Base-by-base conservation (phyloP, 495 filamentous ascomycete species). In the Cercophora scortea region DNA sequence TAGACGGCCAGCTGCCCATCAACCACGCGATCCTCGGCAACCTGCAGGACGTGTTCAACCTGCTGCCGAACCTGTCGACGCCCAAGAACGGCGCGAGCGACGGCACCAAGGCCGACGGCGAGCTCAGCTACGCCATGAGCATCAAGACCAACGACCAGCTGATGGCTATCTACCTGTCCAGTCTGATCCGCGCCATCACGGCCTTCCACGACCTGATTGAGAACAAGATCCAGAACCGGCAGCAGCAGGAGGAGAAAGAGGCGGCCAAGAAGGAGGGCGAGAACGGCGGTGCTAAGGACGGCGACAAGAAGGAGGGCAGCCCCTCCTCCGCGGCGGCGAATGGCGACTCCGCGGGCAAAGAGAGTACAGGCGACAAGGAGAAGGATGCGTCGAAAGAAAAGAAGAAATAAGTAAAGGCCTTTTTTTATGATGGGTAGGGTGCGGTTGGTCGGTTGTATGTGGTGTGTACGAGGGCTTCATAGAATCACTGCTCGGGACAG, bases 141-240 rank as follows among this genome's bases (percentile, higher is more conserved):
- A 79, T 95, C 69, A 98, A 98, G 84, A 96, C 94, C 53, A 97
- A 98, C 63, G 93, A 98, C 69, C 93, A 98, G 75, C 79, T 98
- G 54, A 96, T 98, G 84, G 82, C 90, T 39, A 97, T 98, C 65
- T 98, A 98, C 68, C 77, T 98, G 52, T 92, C 87, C 70, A 93
- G 87, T 71, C 73, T 98, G 74, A 96, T 98, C 72, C 82, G 93
- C 40, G 94, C 94, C 33, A 97, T 98, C 62, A 97, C 93, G 8
- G 94, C 93, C 12, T 98, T 97, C 83, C 93, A 98, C 68, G 93
- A 98, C 70, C 74, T 98, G 56, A 98, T 98, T 61, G 93, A 98
- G 78, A 98, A 98, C 74, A 98, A 98, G 84, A 95, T 97, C 55
- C 93, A 97, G 75, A 98, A 98, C 73, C 75, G 91, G 61, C 92